Evolutionary conservation across 306 rosid species (phyloP).

Genomic region (Cicer cuneatum): DNA sequence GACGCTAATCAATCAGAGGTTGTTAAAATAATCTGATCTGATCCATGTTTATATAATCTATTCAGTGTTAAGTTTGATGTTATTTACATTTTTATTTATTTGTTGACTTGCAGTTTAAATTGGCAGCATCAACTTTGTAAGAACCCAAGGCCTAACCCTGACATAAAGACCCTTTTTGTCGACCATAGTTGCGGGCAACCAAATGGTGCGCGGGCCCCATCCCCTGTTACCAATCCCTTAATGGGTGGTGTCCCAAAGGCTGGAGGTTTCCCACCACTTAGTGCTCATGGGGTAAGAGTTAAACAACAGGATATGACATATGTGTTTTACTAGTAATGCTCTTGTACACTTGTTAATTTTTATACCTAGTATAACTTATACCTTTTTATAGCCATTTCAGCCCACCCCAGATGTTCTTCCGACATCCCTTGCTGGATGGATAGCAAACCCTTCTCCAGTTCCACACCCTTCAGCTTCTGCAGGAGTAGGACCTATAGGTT

Average conservation of each 20-base stretch:
- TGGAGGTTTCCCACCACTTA: constrained; percentile 85
- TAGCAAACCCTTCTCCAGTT: constrained; percentile 87
- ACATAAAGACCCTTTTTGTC: constrained; percentile 95
- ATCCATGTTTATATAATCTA: constrained; percentile 22
- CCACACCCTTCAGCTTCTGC: constrained; percentile 96
- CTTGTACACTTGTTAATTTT: constrained; percentile 11
- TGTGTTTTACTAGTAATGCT: constrained; percentile 13
- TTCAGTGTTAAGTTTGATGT: constrained; percentile 26
- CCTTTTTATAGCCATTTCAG: constrained; percentile 85
- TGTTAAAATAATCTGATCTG: constrained; percentile 31
- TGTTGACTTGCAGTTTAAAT: constrained; percentile 77
- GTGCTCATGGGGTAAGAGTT: constrained; percentile 98
- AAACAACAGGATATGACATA: constrained; percentile 15
- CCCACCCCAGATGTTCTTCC: constrained; percentile 85
- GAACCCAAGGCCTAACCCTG: constrained; percentile 97
- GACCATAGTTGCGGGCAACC: constrained; percentile 99
- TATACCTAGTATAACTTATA: constrained; percentile 46
- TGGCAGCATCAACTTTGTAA: constrained; percentile 99
- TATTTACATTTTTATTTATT: constrained; percentile 33
- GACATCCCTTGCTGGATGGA: constrained; percentile 98
- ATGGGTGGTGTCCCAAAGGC: constrained; percentile 95
- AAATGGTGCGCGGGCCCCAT: constrained; percentile 99
- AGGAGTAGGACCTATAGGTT: constrained; percentile 91
- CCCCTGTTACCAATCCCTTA: constrained; percentile 96
- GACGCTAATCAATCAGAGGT: constrained; percentile 98